These are phyloP conservation scores for Ploettnerulaceae sp. DNA, from an alignment of 2,329 filamentous ascomycete species.

Conservation along the genomic window DNA sequence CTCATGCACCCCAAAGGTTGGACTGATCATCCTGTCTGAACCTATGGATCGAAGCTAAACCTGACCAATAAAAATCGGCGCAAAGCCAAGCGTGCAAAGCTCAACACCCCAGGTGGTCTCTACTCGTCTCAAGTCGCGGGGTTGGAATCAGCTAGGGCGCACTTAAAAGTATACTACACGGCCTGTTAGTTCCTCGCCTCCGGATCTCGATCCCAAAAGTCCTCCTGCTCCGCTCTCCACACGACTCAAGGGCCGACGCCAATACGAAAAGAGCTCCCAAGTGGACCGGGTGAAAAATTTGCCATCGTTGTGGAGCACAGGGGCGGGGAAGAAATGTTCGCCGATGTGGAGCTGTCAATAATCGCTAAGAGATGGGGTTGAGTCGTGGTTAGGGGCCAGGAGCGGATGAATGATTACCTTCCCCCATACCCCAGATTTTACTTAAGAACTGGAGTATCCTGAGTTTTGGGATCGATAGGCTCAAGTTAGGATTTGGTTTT, in stretches of 20 bases:
- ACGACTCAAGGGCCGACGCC: not conserved
- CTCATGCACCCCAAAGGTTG: conserved; percentile 3
- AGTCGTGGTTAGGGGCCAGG: not conserved
- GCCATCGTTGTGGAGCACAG: conserved; percentile 8
- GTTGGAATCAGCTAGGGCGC: not conserved
- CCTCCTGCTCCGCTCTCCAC: not conserved
- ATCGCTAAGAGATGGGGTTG: not conserved
- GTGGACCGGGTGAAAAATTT: conserved; percentile 19
- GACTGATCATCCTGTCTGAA: too few relatives aligned
- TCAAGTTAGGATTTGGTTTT: conserved; percentile 5
- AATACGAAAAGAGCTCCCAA: not conserved
- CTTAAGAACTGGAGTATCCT: conserved; percentile 12
- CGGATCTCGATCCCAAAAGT: conserved; percentile 1
- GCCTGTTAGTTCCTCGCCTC: not conserved
- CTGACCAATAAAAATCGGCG: not conserved
- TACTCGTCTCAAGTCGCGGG: too few relatives aligned
- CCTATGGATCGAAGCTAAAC: not conserved
- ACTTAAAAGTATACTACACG: not conserved
- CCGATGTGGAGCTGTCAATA: not conserved
- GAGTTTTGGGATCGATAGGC: conserved; percentile 7
- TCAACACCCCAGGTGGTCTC: too few relatives aligned
- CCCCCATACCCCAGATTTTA: conserved; percentile 13
- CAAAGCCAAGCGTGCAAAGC: too few relatives aligned
- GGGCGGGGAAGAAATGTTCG: not conserved
- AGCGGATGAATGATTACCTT: conserved; percentile 15